Conservation (phyloP, 2,329 filamentous ascomycete genomes). For the Metarhizium anisopliae region DNA sequence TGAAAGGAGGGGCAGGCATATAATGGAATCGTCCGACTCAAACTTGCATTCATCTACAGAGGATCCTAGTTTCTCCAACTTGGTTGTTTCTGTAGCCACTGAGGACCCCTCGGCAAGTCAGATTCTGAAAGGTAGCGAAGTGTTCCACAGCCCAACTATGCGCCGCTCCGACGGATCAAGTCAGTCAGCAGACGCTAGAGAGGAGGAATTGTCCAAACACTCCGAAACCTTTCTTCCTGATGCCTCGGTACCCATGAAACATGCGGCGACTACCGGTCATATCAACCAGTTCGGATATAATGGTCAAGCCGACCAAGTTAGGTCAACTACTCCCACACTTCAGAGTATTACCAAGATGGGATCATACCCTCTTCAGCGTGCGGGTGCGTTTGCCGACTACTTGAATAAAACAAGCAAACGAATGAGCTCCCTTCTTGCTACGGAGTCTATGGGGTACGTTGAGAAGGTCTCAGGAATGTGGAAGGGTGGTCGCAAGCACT, state of each 20-base stretch:
- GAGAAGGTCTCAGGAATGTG: constrained; percentile 98
- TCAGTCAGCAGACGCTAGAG: constrained; percentile 13
- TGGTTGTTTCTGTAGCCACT: constrained; percentile 54
- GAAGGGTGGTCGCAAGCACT: constrained; percentile 84
- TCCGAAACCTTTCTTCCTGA: constrained; percentile 7
- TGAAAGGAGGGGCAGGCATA: constrained; percentile 37
- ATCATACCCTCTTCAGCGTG: constrained; percentile 72
- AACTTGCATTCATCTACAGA: constrained; percentile 64
- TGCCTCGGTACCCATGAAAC: constrained; percentile 5
- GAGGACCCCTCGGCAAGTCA: constrained; percentile 85
- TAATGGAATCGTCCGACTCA: constrained; percentile 62
- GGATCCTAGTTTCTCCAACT: constrained; percentile 63
- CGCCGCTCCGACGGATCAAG: constrained; percentile 36
- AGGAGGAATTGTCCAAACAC: constrained; percentile 9
- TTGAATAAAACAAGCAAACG: constrained; percentile 69
- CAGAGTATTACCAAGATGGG: constrained; percentile 52
- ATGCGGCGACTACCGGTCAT: constrained; percentile 32
- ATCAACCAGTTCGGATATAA: constrained; percentile 19
- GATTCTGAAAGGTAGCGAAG: constrained; percentile 77
- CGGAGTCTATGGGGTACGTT: constrained; percentile 91
- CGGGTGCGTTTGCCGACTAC: constrained; percentile 72
- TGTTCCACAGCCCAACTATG: constrained; percentile 75
- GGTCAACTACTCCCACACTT: constrained; percentile 31
- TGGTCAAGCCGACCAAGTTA: constrained; percentile 13
- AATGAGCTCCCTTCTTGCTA: constrained; percentile 75